A percentile compares a stretch with the other conserved stretches of the same genome.
Evolutionary conservation across 345 rosid species (phyloP).

Genomic region (Hirschfeldia incana): DNA sequence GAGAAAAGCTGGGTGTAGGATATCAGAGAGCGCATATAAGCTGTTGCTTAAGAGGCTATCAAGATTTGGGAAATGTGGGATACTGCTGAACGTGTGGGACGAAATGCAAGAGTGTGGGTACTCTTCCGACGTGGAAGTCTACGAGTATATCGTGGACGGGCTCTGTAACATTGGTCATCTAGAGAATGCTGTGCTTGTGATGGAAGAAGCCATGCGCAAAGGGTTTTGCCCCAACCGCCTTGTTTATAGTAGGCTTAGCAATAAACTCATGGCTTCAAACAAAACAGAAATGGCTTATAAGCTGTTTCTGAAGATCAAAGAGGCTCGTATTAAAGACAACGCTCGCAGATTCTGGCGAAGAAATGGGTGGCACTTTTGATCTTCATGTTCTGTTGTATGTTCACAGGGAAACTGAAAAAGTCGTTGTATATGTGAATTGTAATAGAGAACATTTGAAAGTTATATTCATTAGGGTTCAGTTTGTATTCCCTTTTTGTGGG

Average conservation of each 20-base stretch:
- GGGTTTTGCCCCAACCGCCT: constrained; percentile 87
- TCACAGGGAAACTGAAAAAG: not conserved
- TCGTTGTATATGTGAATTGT: constrained; percentile 10
- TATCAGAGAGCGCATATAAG: constrained; percentile 76
- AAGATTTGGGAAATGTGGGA: constrained; percentile 90
- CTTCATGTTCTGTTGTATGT: not conserved
- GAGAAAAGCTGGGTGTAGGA: constrained; percentile 63
- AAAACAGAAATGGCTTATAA: constrained; percentile 76
- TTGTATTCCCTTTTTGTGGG: not conserved
- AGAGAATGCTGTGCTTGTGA: constrained; percentile 80
- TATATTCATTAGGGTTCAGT: not conserved
- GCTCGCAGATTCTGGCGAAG: constrained; percentile 72
- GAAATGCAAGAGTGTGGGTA: constrained; percentile 85
- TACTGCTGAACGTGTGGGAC: constrained; percentile 76
- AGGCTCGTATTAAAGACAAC: constrained; percentile 68
- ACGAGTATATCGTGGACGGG: constrained; percentile 73
- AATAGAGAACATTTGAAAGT: not conserved
- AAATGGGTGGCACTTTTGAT: constrained; percentile 94
- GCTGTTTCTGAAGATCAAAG: constrained; percentile 69
- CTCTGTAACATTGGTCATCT: constrained; percentile 90
- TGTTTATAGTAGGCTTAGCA: constrained; percentile 69
- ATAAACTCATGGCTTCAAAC: constrained; percentile 67
- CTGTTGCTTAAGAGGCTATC: constrained; percentile 75
- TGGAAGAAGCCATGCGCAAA: constrained; percentile 76
- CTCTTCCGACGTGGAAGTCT: constrained; percentile 66